These are phyloP conservation scores for Wickerhamiella azyma DNA, from an alignment of 805 yeast species.

Conservation along the genomic window DNA sequence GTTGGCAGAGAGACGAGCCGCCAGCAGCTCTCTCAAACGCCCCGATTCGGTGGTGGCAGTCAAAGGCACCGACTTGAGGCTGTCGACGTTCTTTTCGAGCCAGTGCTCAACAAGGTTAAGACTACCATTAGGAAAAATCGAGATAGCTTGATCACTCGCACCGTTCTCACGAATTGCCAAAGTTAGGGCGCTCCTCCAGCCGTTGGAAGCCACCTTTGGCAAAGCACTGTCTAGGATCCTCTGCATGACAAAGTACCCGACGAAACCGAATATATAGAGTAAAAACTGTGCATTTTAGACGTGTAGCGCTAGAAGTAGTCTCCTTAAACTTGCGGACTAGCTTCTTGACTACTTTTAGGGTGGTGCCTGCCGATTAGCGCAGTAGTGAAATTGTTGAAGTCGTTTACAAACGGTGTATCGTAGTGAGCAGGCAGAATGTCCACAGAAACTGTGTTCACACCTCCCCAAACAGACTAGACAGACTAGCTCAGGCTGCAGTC, in stretches of 20 bases:
- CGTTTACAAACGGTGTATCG: no score
- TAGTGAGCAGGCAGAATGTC: no score
- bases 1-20: conserved; percentile 35
- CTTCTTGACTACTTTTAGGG: no score
- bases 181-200: conserved; percentile 39
- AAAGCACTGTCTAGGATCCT: conserved; percentile 30
- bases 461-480: no score
- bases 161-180: conserved; percentile 36
- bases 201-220: conserved; percentile 34
- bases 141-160: conserved; percentile 37
- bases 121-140: conserved; percentile 33
- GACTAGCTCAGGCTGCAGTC: no score
- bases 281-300: no score
- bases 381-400: no score
- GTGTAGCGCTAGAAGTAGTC: no score
- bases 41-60: conserved; percentile 2
- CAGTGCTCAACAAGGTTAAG: conserved; percentile 45
- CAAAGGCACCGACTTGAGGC: conserved; percentile 23
- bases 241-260: background rate
- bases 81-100: conserved; percentile 30
- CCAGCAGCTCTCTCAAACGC: conserved; percentile 30
- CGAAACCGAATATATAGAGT: no score
- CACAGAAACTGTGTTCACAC: no score
- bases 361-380: no score
- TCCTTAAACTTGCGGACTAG: no score